These are phyloP conservation scores for Rhizomucor miehei DNA, from an alignment of 371 early-diverging fungal species.

Conservation along the genomic window DNA sequence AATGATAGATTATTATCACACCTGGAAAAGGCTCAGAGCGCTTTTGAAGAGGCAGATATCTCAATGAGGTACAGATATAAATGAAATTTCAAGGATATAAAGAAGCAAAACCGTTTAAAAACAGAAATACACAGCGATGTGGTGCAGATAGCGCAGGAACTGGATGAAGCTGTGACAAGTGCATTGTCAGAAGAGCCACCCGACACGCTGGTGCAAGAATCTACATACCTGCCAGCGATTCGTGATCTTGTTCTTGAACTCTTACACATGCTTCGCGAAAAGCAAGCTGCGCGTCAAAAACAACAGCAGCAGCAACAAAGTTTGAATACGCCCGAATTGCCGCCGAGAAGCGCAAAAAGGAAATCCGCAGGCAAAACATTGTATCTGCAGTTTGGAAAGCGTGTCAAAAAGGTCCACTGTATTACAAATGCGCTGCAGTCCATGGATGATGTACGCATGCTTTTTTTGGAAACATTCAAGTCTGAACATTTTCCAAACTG, in stretches of 20 bases:
- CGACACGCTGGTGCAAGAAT: too few relatives aligned
- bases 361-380: slow-evolving; percentile 19
- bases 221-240: slow-evolving; percentile 44
- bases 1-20: too few relatives aligned
- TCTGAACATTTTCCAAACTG: too few relatives aligned
- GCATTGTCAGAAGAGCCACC: too few relatives aligned
- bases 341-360: slow-evolving; percentile 5
- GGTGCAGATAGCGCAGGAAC: not conserved
- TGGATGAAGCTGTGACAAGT: not conserved
- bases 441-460: slow-evolving; percentile 32
- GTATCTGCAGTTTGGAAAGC: slow-evolving; percentile 49
- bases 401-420: slow-evolving; percentile 42
- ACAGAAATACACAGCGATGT: not conserved
- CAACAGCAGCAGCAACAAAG: slow-evolving; percentile 27
- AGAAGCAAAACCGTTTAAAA: too few relatives aligned
- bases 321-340: not conserved
- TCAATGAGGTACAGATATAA: too few relatives aligned
- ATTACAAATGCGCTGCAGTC: slow-evolving; percentile 31
- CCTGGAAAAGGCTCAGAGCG: too few relatives aligned
- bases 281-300: too few relatives aligned
- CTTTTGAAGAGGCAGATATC: too few relatives aligned
- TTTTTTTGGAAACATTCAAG: slow-evolving; percentile 50
- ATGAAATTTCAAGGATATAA: too few relatives aligned
- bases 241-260: slow-evolving; percentile 53
- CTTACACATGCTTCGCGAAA: slow-evolving; percentile 51